phyloP scores from a whole-genome alignment of 2,329 filamentous ascomycete genomes.

The Chaetomium olivaceum region DNA sequence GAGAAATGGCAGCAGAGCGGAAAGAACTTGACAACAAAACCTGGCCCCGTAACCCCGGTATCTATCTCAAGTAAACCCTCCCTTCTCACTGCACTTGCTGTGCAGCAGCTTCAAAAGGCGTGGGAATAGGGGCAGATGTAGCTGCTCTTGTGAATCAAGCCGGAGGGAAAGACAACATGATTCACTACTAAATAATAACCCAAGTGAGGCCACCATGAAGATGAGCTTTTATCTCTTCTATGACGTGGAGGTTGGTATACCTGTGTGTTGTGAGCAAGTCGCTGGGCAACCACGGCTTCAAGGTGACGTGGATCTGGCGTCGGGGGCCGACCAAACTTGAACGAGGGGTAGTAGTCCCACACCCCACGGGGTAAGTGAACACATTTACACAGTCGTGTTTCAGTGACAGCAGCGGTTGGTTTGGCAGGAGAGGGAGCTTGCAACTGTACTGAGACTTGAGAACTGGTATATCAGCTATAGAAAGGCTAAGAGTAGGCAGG shows the following conservation, averaged over 20 bases:
- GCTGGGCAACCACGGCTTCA: not conserved
- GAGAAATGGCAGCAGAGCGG: not conserved
- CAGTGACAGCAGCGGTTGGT: not conserved
- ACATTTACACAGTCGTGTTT: not conserved
- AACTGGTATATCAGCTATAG: not conserved
- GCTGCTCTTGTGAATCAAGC: not conserved
- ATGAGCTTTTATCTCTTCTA: not conserved
- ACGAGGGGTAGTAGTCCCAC: not conserved
- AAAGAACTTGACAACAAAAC: not conserved
- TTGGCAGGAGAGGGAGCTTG: not conserved
- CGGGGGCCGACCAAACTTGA: not conserved
- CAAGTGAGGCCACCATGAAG: slow-evolving; percentile 32
- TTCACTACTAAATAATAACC: slow-evolving; percentile 31
- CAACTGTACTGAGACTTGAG: not conserved
- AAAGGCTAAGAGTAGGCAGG: not conserved
- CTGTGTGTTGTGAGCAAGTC: not conserved
- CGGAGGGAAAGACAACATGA: not conserved
- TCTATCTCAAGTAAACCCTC: not conserved
- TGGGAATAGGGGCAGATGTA: not conserved
- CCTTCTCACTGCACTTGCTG: not conserved
- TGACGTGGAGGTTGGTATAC: not conserved
- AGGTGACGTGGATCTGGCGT: not conserved
- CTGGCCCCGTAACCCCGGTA: too few relatives aligned
- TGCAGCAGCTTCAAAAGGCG: slow-evolving; percentile 1
- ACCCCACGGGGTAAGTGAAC: not conserved